phyloP scores from a whole-genome alignment of 768 basidiomycete genomes.

The Brasilioporus rufonigricans region DNA sequence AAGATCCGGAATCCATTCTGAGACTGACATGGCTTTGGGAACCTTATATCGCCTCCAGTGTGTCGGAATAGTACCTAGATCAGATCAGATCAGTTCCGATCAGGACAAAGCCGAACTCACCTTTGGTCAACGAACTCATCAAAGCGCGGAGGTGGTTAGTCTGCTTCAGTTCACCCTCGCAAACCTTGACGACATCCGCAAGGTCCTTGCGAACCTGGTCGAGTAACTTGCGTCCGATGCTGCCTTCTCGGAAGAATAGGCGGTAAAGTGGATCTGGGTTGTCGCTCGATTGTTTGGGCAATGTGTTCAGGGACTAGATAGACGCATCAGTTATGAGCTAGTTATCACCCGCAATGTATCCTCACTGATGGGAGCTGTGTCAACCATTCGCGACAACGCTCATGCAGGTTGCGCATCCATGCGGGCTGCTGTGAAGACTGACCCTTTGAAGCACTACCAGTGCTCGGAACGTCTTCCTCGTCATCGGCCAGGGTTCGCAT shows the following conservation, averaged over 20 bases:
- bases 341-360: neutral
- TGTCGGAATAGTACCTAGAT: conserved; percentile 76
- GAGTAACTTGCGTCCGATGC: conserved; percentile 77
- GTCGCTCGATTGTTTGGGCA: conserved; percentile 64
- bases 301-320: conserved; percentile 57
- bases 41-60: conserved; percentile 93
- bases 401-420: conserved; percentile 89
- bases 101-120: conserved; percentile 36
- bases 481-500: conserved; percentile 90
- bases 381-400: conserved; percentile 85
- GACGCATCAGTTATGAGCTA: conserved; percentile 10
- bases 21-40: conserved; percentile 73
- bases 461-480: conserved; percentile 61
- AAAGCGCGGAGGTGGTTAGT: conserved; percentile 94
- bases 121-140: conserved; percentile 88
- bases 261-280: conserved; percentile 85
- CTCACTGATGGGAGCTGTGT: conserved; percentile 70
- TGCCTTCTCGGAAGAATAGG: conserved; percentile 85
- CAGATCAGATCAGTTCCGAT: conserved; percentile 9
- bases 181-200: conserved; percentile 76
- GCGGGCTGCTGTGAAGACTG: conserved; percentile 77
- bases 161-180: conserved; percentile 85
- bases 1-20: conserved; percentile 84
- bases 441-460: conserved; percentile 57
- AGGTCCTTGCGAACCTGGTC: conserved; percentile 79